phyloP scores from a whole-genome alignment of 1,284 basidiomycete genomes.

The Polyporus tsugae region DNA sequence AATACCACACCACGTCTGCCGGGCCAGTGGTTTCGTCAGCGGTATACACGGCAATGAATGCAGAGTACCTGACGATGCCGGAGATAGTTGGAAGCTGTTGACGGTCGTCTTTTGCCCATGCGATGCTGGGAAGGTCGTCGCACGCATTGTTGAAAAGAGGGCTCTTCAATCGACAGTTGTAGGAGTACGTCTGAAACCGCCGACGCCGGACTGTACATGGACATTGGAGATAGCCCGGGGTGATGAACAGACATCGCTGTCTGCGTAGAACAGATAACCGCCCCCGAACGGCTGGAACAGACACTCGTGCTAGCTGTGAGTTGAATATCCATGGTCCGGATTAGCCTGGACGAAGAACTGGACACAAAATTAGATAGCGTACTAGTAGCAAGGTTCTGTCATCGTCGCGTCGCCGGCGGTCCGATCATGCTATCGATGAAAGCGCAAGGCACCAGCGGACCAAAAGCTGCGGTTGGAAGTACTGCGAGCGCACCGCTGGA shows the following conservation, averaged over 20 bases:
- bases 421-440: not conserved
- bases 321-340: not conserved
- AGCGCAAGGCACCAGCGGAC: not conserved
- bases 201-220: not conserved
- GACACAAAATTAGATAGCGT: not conserved
- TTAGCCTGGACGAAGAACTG: not conserved
- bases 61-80: slow-evolving; percentile 7
- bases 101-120: not conserved
- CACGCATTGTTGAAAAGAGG: not conserved
- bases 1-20: not conserved
- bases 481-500: not conserved
- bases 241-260: not conserved
- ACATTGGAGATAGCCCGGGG: not conserved
- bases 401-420: not conserved
- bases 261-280: not conserved
- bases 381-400: not conserved
- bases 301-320: not conserved
- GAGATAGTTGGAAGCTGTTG: not conserved
- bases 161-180: not conserved
- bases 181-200: not conserved
- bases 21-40: not conserved
- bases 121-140: not conserved
- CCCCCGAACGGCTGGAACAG: not conserved
- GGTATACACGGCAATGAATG: too few relatives aligned
- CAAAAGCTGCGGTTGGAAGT: not conserved